phyloP scores from a whole-genome alignment of 129 eudicot species.

The Chrysanthemum makinoi region DNA sequence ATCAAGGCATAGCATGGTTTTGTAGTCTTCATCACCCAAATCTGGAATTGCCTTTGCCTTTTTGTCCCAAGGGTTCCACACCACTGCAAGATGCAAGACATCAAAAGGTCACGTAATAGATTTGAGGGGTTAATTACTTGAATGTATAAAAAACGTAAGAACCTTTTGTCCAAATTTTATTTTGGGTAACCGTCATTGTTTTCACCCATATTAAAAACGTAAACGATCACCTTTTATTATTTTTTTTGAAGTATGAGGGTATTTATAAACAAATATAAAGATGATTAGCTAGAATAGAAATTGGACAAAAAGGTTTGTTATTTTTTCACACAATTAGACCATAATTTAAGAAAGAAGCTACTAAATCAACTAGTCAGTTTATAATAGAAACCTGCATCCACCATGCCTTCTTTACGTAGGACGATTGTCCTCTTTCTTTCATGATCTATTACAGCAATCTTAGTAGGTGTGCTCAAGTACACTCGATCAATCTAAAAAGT shows the following conservation, averaged over 20 bases:
- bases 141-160: not conserved
- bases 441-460: constrained; percentile 85
- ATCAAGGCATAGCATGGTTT: constrained; percentile 75
- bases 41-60: constrained; percentile 73
- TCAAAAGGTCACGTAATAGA: not conserved
- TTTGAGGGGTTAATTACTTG: not conserved
- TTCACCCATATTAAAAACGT: not conserved
- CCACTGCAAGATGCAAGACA: constrained; percentile 37
- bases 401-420: constrained; percentile 79
- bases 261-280: not conserved
- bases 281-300: not conserved
- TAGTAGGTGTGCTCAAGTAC: constrained; percentile 80
- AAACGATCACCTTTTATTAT: too few species aligned
- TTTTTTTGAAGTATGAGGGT: not conserved
- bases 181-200: not conserved
- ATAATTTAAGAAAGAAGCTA: not conserved
- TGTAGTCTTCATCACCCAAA: constrained; percentile 79
- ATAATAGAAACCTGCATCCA: constrained; percentile 67
- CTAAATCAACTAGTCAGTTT: constrained; percentile 1
- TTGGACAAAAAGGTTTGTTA: not conserved
- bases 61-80: constrained; percentile 98
- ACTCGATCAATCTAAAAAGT: constrained; percentile 66
- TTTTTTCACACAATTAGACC: not conserved
- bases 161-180: too few species aligned
- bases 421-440: constrained; percentile 83